Conservation (phyloP, 116 monocot species). For the Phalaenopsis hybrid region DNA sequence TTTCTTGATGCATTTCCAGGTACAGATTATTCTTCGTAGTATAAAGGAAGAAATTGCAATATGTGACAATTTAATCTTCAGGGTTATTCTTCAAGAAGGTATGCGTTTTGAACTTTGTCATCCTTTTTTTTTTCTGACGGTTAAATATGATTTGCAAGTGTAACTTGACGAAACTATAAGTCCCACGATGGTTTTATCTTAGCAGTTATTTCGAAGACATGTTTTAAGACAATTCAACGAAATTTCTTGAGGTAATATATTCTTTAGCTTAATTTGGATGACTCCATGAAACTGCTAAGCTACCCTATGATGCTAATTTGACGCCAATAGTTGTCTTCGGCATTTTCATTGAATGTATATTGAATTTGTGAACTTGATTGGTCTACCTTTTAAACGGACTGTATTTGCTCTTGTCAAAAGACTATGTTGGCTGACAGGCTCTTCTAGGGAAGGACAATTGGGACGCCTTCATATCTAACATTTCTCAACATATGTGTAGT, state of each 20-base stretch:
- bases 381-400: not conserved
- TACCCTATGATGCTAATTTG: not conserved
- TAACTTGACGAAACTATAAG: not conserved
- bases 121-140: not conserved
- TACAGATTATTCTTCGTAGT: not conserved
- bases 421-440: not conserved
- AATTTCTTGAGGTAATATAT: not conserved
- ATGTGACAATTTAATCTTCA: not conserved
- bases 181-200: not conserved
- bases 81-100: not conserved
- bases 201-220: not conserved
- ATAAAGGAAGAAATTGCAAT: not conserved
- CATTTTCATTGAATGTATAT: not conserved
- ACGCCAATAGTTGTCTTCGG: not conserved
- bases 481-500: not conserved
- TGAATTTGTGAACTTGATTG: not conserved
- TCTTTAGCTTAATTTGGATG: too few relatives aligned
- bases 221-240: not conserved
- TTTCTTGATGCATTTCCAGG: not conserved
- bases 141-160: not conserved
- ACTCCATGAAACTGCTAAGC: not conserved
- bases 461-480: not conserved
- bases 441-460: not conserved
- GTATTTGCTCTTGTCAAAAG: not conserved
- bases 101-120: not conserved